Evolutionary conservation across 305 asterid species (phyloP).

Genomic region (Fraxinus sp.): DNA sequence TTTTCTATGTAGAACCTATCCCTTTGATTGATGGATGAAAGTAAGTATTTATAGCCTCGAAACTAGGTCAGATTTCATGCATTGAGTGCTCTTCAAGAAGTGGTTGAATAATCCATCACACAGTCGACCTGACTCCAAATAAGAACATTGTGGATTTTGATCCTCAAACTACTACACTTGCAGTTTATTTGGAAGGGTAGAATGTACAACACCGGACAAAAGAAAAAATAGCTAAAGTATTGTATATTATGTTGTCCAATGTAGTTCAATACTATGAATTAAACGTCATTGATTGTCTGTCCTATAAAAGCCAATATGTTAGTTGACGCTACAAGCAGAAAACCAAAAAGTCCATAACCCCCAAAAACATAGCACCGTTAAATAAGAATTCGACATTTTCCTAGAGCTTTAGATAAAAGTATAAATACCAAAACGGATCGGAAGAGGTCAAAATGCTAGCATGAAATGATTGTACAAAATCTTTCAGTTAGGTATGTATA

Average conservation of each 20-base stretch:
- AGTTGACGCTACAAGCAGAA: background rate
- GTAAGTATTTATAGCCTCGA: background rate
- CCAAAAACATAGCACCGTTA: background rate
- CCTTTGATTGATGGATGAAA: background rate
- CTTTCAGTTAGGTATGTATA: conserved; percentile 40
- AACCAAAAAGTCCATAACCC: background rate
- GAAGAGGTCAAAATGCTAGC: background rate
- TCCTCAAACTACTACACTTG: background rate
- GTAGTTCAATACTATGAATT: background rate
- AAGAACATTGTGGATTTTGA: background rate
- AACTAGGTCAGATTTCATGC: background rate
- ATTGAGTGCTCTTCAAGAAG: background rate
- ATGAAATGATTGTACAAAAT: conserved; percentile 34
- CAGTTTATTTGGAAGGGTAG: background rate
- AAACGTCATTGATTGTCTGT: background rate
- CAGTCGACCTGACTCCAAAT: background rate
- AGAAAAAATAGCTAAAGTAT: background rate
- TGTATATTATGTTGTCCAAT: background rate
- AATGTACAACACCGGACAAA: background rate
- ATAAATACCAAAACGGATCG: background rate
- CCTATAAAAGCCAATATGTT: background rate
- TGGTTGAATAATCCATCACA: background rate
- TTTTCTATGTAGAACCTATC: background rate
- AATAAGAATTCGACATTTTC: background rate
- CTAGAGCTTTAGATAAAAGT: background rate